Evolutionary conservation across 371 early-diverging fungal species (phyloP), one percentile per base, ranked within the genome.

Genomic region (Lichtheimia corymbifera): DNA sequence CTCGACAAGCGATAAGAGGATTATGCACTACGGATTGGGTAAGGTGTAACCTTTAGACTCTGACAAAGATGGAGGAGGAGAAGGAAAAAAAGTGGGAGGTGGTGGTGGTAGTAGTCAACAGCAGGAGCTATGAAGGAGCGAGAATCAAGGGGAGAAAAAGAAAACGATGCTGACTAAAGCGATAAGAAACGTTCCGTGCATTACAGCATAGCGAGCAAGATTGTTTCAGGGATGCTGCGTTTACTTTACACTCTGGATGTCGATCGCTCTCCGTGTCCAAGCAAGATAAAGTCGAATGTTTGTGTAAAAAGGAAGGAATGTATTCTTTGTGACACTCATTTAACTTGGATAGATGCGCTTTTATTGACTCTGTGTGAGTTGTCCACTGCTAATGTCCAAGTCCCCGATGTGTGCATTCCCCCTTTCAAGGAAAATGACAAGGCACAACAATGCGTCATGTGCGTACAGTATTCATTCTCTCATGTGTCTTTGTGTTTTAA

Each of bases 321-420:
- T 35, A 35, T 35, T 35, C 5, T 11, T 35, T 35, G 35, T 35
- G 35, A 35, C 35, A 35, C 35, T 6, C 35, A 35, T 35, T 11
- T 9, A 35, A 47, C 47, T 17, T 47, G 47, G 13, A 47, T n/a
- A 61, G 62, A 54, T 35, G 53, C 62, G 1, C 28, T 61, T 5
- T 15, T 61, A 30, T 43, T 61, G 20, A 61, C 62, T 14, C 11
- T 53, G 18, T 61, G 62, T 47, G 62, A 61, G 20, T 20, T 61
- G 14, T 61, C 62, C 6, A 61, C 55, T 2, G 50, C 62, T 3
- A 53, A 49, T 13, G 18, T 61, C 13, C 62, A 54, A 12, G 30
- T 61, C 5, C 62, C 62, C 6, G 3, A 7, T 40, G 62, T 51
- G 20, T 61, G 62, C 30, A 40, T 51, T 5, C 22, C 27, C 13